Conservation (phyloP, 768 basidiomycete species). For the Russula emetica region DNA sequence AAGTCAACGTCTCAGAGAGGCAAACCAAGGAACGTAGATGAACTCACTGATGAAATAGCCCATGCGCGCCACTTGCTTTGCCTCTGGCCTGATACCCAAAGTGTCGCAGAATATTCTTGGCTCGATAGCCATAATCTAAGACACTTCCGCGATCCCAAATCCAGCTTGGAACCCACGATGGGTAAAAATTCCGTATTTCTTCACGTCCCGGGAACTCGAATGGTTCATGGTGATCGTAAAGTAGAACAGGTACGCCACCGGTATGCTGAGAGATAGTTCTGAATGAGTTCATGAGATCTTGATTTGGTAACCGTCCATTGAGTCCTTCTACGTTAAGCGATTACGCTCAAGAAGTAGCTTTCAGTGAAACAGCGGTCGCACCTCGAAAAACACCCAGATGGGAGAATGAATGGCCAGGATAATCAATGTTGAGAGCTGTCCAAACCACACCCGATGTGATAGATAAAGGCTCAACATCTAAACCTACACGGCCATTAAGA, state of each 20-base stretch:
- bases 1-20: conserved; percentile 2
- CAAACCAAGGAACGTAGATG: background rate
- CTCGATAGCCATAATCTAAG: conserved; percentile 52
- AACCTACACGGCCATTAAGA: conserved; percentile 42
- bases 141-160: conserved; percentile 44
- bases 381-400: conserved; percentile 95
- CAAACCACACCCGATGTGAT: conserved; percentile 85
- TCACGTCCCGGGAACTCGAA: conserved; percentile 38
- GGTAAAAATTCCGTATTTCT: conserved; percentile 34
- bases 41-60: conserved; percentile 76
- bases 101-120: conserved; percentile 66
- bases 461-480: conserved; percentile 57
- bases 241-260: conserved; percentile 68
- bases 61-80: conserved; percentile 83
- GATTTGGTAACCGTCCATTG: conserved; percentile 93
- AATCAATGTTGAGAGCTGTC: conserved; percentile 93
- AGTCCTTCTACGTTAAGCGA: conserved; percentile 65
- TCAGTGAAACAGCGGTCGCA: conserved; percentile 35
- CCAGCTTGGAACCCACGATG: conserved; percentile 45
- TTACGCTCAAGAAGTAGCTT: background rate
- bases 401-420: conserved; percentile 94
- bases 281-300: conserved; percentile 87
- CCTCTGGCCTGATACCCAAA: conserved; percentile 72
- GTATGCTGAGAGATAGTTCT: conserved; percentile 65
- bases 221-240: conserved; percentile 73